phyloP scores from a whole-genome alignment of 2,329 filamentous ascomycete genomes.

The Nemania serpens region DNA sequence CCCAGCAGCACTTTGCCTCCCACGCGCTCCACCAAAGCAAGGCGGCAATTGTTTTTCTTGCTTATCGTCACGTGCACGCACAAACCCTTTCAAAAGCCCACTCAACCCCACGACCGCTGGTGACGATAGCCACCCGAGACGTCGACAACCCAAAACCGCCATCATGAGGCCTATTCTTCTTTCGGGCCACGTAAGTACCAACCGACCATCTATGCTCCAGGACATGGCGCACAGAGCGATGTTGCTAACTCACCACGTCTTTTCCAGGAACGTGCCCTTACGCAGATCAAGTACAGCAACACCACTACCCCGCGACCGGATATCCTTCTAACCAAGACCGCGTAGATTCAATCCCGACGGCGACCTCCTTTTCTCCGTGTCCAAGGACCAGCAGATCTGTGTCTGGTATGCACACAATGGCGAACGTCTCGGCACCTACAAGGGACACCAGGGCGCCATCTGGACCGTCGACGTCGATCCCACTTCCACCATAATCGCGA shows the following conservation, averaged over 20 bases:
- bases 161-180: conserved; percentile 97
- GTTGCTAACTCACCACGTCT: conserved; percentile 32
- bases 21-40: not conserved
- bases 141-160: conserved; percentile 41
- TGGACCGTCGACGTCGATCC: conserved; percentile 99
- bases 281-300: conserved; percentile 78
- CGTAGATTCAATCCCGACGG: conserved; percentile 87
- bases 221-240: not conserved
- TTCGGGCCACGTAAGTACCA: conserved; percentile 74
- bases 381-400: conserved; percentile 96
- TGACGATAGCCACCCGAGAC: conserved; percentile 22
- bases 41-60: no score
- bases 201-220: not conserved
- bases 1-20: no score
- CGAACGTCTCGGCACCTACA: conserved; percentile 95
- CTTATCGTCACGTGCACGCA: conserved; percentile 36
- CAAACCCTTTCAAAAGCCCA: conserved; percentile 37
- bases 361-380: conserved; percentile 93
- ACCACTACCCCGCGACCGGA: conserved; percentile 24
- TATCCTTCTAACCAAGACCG: conserved; percentile 17
- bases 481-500: conserved; percentile 87
- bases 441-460: conserved; percentile 95
- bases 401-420: conserved; percentile 97
- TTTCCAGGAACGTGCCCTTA: conserved; percentile 81
- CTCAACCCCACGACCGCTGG: conserved; percentile 34